Conservation (phyloP, 441 rosid species). For the Jatropha podagrica region DNA sequence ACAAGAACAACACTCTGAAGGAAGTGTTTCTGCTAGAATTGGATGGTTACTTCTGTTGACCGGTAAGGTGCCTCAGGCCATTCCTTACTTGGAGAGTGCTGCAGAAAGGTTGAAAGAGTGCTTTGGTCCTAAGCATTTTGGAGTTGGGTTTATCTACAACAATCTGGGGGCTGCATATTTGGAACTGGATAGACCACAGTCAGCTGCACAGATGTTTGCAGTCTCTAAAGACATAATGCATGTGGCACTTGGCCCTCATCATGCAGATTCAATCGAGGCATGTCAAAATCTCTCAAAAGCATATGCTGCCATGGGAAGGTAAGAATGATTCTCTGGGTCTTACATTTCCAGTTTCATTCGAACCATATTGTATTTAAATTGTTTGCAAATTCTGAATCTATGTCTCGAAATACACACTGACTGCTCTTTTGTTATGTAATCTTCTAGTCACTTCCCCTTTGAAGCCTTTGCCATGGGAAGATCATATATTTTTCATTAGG, state of each 20-base stretch:
- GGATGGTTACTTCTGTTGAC: conserved; percentile 84
- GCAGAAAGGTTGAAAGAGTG: conserved; percentile 84
- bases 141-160: conserved; percentile 87
- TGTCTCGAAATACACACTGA: not conserved
- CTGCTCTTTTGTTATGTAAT: conserved; percentile 1
- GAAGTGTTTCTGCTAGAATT: conserved; percentile 83
- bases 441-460: not conserved
- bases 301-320: conserved; percentile 81
- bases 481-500: not conserved
- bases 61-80: conserved; percentile 75
- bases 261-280: conserved; percentile 80
- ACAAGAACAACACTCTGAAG: conserved; percentile 90
- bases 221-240: conserved; percentile 93
- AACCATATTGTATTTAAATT: not conserved
- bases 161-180: conserved; percentile 93
- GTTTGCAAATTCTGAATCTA: conserved; percentile 5
- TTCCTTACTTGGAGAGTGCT: conserved; percentile 87
- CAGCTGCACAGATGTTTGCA: conserved; percentile 95
- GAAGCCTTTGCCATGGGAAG: conserved; percentile 10
- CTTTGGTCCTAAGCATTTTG: conserved; percentile 90
- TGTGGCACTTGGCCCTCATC: conserved; percentile 87
- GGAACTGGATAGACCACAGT: conserved; percentile 86
- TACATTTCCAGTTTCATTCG: conserved; percentile 7
- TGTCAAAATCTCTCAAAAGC: conserved; percentile 95
- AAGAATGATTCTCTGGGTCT: conserved; percentile 16